phyloP scores from a whole-genome alignment of 225 moss, liverwort and hornwort genomes.

The Bryoerythrophyllum caledonicum region DNA sequence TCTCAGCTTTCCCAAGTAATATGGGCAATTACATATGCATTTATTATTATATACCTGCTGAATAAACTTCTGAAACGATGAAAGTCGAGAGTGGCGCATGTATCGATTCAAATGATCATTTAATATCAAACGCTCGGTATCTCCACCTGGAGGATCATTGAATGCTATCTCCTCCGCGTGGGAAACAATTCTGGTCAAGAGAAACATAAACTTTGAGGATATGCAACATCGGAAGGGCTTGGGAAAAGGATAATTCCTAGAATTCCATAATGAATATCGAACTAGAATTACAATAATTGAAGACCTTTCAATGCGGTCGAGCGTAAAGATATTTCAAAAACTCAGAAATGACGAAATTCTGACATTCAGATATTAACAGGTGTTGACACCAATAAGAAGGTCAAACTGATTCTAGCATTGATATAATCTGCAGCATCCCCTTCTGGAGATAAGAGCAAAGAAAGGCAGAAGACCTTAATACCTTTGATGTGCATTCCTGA shows the following conservation, averaged over 20 bases:
- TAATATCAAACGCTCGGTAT: conserved; percentile 58
- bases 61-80: conserved; percentile 59
- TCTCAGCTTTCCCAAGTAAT: conserved; percentile 5
- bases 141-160: conserved; percentile 69
- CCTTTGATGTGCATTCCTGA: conserved; percentile 65
- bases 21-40: neutral
- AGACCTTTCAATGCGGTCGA: neutral
- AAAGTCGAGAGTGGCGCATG: conserved; percentile 57
- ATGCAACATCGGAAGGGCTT: neutral
- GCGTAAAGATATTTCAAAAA: neutral
- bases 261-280: neutral
- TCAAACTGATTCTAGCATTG: neutral
- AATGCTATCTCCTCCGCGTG: conserved; percentile 65
- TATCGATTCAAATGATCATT: conserved; percentile 60
- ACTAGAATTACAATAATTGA: neutral
- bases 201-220: conserved; percentile 2
- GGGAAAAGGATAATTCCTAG: neutral
- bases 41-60: conserved; percentile 42
- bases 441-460: neutral
- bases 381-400: neutral
- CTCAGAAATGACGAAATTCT: neutral
- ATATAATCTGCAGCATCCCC: neutral
- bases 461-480: conserved; percentile 13
- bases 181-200: conserved; percentile 46
- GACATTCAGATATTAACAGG: neutral